A percentile compares a stretch with the other conserved stretches of the same genome.
Evolutionary conservation across 352 stramenopile genomes (phyloP).

Genomic region (Pythium brassicae): DNA sequence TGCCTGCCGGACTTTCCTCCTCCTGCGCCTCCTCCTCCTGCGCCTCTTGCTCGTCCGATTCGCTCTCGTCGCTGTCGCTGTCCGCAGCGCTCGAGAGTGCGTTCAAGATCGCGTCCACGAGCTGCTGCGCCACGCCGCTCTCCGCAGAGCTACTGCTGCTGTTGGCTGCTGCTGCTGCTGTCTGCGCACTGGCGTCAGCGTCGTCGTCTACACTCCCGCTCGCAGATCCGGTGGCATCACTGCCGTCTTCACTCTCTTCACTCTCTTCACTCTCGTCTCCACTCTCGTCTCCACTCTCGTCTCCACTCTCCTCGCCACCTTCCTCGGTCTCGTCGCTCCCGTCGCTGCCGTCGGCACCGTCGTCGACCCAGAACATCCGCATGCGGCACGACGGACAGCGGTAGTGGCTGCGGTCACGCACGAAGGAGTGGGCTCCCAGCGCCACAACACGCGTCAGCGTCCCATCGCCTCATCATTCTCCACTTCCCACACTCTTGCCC

Average conservation of each 20-base stretch:
- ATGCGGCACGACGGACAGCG: constrained; percentile 64
- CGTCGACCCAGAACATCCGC: constrained; percentile 38
- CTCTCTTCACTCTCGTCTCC: constrained; percentile 10
- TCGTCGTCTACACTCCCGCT: not conserved
- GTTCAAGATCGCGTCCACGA: constrained; percentile 11
- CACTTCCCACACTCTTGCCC: not conserved
- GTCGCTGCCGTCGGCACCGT: constrained; percentile 18
- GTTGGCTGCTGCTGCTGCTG: not conserved
- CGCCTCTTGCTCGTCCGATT: not conserved
- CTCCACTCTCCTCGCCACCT: constrained; percentile 11
- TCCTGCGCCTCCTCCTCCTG: not conserved
- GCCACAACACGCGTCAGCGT: constrained; percentile 4
- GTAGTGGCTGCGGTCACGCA: constrained; percentile 20
- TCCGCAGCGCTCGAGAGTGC: constrained; percentile 7
- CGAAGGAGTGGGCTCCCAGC: no score
- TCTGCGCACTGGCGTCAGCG: not conserved
- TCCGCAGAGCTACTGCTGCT: not conserved
- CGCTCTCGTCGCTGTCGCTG: constrained; percentile 11
- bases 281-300: constrained; percentile 12
- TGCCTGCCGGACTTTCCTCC: not conserved
- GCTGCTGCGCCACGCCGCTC: constrained; percentile 8
- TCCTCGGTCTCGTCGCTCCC: constrained; percentile 12
- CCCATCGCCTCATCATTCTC: not conserved
- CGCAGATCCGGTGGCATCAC: not conserved
- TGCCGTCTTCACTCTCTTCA: not conserved